Evolutionary conservation across 352 stramenopile genomes (phyloP).

Genomic region (Vaucheria bursata): DNA sequence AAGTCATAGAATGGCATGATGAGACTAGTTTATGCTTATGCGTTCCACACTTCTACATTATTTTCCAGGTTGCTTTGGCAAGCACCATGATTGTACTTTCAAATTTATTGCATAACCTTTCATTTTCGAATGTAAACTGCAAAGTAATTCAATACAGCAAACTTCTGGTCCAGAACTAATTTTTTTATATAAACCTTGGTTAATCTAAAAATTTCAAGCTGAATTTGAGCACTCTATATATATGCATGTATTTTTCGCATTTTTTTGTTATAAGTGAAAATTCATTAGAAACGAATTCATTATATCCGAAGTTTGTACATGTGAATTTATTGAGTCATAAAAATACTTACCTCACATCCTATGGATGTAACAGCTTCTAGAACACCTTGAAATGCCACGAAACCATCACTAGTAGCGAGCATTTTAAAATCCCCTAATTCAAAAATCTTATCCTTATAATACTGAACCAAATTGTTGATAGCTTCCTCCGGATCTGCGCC

Average conservation of each 20-base stretch:
- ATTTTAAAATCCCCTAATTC: neutral
- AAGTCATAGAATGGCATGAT: no score
- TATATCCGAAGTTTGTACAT: neutral
- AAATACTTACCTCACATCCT: neutral
- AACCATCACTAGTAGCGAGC: neutral
- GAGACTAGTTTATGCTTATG: no score
- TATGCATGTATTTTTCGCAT: neutral
- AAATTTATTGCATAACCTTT: no score
- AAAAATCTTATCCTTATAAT: neutral
- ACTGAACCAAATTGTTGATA: neutral
- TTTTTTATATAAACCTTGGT: neutral
- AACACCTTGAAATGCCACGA: neutral
- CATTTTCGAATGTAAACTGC: no score
- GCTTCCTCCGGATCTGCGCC: neutral
- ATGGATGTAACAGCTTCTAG: neutral
- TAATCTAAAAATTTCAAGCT: neutral
- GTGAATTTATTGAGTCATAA: neutral
- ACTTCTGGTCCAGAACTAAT: neutral
- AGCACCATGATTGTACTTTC: no score
- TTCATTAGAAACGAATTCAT: neutral
- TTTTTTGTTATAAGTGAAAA: neutral
- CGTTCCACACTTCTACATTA: no score
- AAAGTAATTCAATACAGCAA: no score
- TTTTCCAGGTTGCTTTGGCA: no score
- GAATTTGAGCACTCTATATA: neutral